Conservation (phyloP, 352 stramenopile genomes). For the Phytophthora colocasiae region DNA sequence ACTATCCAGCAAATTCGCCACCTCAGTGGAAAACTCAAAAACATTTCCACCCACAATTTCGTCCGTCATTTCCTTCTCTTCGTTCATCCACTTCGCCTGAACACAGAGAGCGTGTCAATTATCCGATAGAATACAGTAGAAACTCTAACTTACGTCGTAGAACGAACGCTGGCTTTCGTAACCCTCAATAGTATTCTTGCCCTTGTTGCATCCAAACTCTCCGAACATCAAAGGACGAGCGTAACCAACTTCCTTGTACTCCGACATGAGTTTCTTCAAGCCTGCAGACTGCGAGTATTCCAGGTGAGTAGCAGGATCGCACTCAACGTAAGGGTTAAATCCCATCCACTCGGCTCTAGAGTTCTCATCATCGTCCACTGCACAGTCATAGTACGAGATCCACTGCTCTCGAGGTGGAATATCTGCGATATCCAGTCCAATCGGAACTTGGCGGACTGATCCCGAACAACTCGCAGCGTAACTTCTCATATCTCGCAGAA, state of each 20-base stretch:
- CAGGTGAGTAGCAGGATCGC: constrained; percentile 54
- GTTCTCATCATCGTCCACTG: constrained; percentile 51
- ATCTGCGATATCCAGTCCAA: constrained; percentile 73
- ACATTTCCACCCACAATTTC: constrained; percentile 78
- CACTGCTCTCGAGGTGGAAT: constrained; percentile 58
- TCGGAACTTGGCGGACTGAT: constrained; percentile 61
- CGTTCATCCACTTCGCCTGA: constrained; percentile 79
- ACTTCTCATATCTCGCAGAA: constrained; percentile 57
- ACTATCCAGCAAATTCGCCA: constrained; percentile 55
- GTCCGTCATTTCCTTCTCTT: constrained; percentile 43
- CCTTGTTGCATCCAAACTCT: constrained; percentile 82
- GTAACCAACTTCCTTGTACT: constrained; percentile 57
- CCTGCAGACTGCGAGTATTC: constrained; percentile 67
- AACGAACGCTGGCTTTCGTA: constrained; percentile 77
- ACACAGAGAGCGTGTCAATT: constrained; percentile 30
- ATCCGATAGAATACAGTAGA: constrained; percentile 12
- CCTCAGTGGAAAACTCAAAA: constrained; percentile 79
- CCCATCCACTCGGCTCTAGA: constrained; percentile 60
- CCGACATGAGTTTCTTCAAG: constrained; percentile 64
- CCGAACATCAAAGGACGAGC: constrained; percentile 73
- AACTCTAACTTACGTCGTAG: constrained; percentile 44
- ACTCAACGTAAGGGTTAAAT: constrained; percentile 79
- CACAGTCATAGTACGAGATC: constrained; percentile 77
- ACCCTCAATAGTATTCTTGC: constrained; percentile 54
- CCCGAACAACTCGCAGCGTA: constrained; percentile 52